Evolutionary conservation across 192 early-diverging fungal species (phyloP), one percentile per base, ranked within the genome.

Genomic region (Podila clonocystis): DNA sequence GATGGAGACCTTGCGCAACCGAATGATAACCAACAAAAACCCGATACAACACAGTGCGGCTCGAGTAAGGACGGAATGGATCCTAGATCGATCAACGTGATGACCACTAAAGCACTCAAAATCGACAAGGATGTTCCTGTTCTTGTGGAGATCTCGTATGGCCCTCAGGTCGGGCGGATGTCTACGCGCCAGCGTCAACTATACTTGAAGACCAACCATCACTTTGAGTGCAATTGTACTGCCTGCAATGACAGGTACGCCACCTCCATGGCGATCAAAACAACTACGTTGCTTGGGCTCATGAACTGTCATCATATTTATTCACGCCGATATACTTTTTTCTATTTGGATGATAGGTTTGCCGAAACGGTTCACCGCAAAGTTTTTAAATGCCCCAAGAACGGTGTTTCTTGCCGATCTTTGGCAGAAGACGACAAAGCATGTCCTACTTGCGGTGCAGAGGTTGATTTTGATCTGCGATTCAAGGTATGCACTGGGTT

Each of bases 201-300:
- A n/a, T 64, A 20, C 12, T 17, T 80, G 19, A 29, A 33, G 9
- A 45, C 41, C n/a, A 55, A 52, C 9, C 57, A 80, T 61, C 58
- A 72, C 7, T 80, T 80, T 58, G 77, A 80, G 33, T 80, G 77
- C 62, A 73, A 80, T 65, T 80, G 77, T 55, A 72, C 70, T 4
- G 77, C 77, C 17, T 80, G 77, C 49, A 73, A 80, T 45, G 77
- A 80, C 41, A 70, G 30, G 74, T 76, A 66, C 9, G 49, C 17
- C 0, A 19, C 13, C 2, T 2, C 41, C 41, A 12, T 29, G 0
- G 2, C 6, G 4, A 29, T 61, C 4, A 15, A 15, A 1, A 0
- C 7, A 29, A 26, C 15, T 9, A 15, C 31, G 33, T 19, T 33
- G 41, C 41, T 55, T 50, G n/a, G 31, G 26, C 36, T 9, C 9